phyloP scores from a whole-genome alignment of 179 eudicot genomes.

The Gypsophila paniculata region DNA sequence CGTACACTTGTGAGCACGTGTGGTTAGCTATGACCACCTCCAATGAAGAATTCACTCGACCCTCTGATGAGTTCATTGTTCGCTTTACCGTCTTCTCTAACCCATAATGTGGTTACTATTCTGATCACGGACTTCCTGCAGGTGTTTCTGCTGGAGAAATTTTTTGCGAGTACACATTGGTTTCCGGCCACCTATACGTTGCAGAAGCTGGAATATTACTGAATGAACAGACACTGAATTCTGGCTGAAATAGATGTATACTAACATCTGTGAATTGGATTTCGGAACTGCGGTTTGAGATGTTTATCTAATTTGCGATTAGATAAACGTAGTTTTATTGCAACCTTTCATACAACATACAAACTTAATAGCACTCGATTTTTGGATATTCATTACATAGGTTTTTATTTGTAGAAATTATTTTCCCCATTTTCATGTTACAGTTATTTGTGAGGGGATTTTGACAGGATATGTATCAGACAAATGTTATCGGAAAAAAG shows the following conservation, averaged over 20 bases:
- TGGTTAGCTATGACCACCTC: no score
- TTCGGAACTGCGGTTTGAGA: constrained; percentile 13
- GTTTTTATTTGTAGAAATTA: constrained; percentile 20
- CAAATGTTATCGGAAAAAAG: neutral
- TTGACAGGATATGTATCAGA: constrained; percentile 18
- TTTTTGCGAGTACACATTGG: constrained; percentile 10
- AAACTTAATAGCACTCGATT: constrained; percentile 9
- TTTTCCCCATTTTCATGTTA: constrained; percentile 1
- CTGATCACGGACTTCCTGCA: constrained; percentile 13
- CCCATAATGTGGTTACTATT: neutral
- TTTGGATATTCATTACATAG: constrained; percentile 27
- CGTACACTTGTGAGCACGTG: no score
- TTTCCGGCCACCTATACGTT: constrained; percentile 7
- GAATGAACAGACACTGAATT: constrained; percentile 13
- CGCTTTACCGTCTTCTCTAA: neutral
- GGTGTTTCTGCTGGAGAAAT: constrained; percentile 15
- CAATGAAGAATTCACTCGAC: no score
- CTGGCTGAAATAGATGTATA: constrained; percentile 28
- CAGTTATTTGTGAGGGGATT: constrained; percentile 23
- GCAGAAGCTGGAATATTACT: constrained; percentile 23
- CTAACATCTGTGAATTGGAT: constrained; percentile 23
- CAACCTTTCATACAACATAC: constrained; percentile 14
- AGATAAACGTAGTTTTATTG: constrained; percentile 15
- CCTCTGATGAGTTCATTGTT: neutral
- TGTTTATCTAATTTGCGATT: constrained; percentile 17